phyloP scores from a whole-genome alignment of 768 basidiomycete genomes.

The Trametes sanguinea region DNA sequence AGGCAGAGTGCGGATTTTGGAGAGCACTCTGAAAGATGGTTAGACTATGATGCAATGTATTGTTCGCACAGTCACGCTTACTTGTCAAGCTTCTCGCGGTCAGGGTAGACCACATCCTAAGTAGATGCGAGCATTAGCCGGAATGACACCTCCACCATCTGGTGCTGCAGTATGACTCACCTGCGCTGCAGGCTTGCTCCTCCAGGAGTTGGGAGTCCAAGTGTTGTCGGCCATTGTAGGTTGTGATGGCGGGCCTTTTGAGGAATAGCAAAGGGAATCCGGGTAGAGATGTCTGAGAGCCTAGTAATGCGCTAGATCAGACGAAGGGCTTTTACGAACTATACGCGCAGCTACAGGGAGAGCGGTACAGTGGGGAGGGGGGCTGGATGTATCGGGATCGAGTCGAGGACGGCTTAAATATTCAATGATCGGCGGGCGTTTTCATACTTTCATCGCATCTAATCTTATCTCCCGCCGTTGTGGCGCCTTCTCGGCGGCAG shows the following conservation, averaged over 20 bases:
- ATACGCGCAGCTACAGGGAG: not conserved
- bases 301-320: not conserved
- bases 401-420: not conserved
- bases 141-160: not conserved
- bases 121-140: not conserved
- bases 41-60: not conserved
- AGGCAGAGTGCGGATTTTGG: conserved; percentile 75
- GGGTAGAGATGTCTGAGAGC: not conserved
- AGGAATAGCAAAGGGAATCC: not conserved
- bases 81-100: conserved; percentile 63
- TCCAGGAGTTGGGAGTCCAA: conserved; percentile 86
- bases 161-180: conserved; percentile 37
- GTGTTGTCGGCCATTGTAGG: conserved; percentile 2
- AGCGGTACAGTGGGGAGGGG: not conserved
- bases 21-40: conserved; percentile 59
- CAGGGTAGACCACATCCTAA: conserved; percentile 73
- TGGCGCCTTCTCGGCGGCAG: not conserved
- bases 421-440: not conserved
- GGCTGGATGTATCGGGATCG: not conserved
- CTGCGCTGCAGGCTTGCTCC: conserved; percentile 73
- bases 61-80: conserved; percentile 1
- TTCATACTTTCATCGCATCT: not conserved
- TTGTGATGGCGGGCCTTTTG: not conserved
- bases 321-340: not conserved
- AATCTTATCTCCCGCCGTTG: conserved; percentile 1